Percentiles rank a stretch among this genome's conserved stretches.
Conservation (phyloP, 495 filamentous ascomycete species). For the Thermothielavioides terrestris region DNA sequence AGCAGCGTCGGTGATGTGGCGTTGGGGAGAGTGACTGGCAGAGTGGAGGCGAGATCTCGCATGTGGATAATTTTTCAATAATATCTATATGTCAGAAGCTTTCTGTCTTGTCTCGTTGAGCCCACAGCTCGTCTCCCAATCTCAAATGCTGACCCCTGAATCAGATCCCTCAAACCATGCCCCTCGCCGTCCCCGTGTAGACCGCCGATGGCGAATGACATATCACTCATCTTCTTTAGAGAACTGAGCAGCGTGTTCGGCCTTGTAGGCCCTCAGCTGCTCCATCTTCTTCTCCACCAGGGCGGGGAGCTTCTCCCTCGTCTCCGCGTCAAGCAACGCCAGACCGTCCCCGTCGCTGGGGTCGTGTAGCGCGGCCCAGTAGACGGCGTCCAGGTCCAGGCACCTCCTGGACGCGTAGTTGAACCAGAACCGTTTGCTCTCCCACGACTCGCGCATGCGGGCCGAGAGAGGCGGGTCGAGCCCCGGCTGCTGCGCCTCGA, state of each 20-base stretch:
- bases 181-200: too few relatives aligned
- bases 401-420: constrained; percentile 34
- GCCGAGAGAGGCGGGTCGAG: constrained; percentile 22
- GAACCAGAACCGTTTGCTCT: constrained; percentile 36
- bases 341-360: neutral
- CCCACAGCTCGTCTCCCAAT: too few relatives aligned
- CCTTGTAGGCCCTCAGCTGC: neutral
- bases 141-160: too few relatives aligned
- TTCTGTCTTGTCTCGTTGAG: too few relatives aligned
- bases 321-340: neutral
- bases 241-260: neutral
- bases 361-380: constrained; percentile 26
- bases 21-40: too few relatives aligned
- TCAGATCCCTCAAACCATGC: too few relatives aligned
- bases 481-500: too few relatives aligned
- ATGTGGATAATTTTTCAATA: too few relatives aligned
- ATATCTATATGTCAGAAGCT: too few relatives aligned
- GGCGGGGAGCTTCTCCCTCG: neutral
- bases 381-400: constrained; percentile 36
- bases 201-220: too few relatives aligned
- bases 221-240: neutral
- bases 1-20: too few relatives aligned
- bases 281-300: neutral
- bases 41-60: too few relatives aligned
- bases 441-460: constrained; percentile 35